Evolutionary conservation across 1,284 basidiomycete species (phyloP).

Genomic region (Amylostereum areolatum): DNA sequence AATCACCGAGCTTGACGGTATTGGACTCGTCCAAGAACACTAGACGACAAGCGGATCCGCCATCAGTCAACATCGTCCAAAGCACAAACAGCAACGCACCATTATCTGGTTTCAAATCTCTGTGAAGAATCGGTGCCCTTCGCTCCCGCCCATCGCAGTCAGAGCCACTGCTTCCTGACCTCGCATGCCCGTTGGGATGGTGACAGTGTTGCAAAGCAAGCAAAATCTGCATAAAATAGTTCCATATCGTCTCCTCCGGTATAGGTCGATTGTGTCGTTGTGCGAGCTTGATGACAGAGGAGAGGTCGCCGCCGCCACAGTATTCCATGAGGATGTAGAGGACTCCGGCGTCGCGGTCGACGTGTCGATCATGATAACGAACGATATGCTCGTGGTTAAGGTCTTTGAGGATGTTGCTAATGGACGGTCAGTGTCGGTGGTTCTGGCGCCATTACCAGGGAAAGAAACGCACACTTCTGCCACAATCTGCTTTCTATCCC

Average conservation of each 20-base stretch:
- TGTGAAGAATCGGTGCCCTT: constrained; percentile 81
- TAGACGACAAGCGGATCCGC: constrained; percentile 19
- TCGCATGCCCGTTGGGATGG: constrained; percentile 55
- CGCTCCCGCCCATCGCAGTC: constrained; percentile 41
- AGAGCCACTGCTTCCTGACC: constrained; percentile 34
- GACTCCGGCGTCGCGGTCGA: constrained; percentile 86
- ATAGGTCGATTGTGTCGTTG: constrained; percentile 63
- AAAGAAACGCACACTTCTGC: constrained; percentile 82
- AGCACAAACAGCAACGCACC: constrained; percentile 42
- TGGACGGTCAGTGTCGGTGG: not conserved
- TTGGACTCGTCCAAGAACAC: constrained; percentile 81
- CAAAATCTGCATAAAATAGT: constrained; percentile 89
- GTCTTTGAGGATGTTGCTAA: constrained; percentile 92
- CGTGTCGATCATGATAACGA: constrained; percentile 85
- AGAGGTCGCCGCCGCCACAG: constrained; percentile 92
- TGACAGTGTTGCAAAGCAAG: constrained; percentile 93
- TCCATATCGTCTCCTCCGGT: constrained; percentile 91
- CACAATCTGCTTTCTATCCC: constrained; percentile 91
- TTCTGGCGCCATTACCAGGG: not conserved
- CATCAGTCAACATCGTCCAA: too few species aligned
- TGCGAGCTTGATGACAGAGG: constrained; percentile 77
- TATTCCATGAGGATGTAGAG: constrained; percentile 97
- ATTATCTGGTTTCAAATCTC: constrained; percentile 97
- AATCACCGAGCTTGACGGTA: constrained; percentile 91
- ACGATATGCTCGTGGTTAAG: constrained; percentile 94